Evolutionary conservation across 2,329 filamentous ascomycete genomes (phyloP), one percentile per base, ranked within the genome.

Genomic region (Colletotrichum viniferum): DNA sequence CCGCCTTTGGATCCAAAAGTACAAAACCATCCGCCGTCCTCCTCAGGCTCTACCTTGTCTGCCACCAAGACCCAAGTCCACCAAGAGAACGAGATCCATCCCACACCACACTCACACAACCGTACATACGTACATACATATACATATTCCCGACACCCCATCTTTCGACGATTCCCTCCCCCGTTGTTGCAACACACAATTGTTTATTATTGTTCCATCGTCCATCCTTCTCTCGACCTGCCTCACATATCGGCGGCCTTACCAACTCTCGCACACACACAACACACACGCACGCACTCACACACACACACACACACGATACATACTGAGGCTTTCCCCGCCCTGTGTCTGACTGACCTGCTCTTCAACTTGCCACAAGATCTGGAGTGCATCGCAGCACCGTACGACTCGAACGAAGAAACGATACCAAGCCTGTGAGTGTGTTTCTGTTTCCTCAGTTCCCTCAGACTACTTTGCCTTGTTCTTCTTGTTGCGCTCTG

Each of bases 131-230:
- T 72, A 71, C 58, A 70, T 69, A 75, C 69, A 75, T 73, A 75
- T 73, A 75, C 72, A 74, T 72, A 67, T 69, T 72, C 67, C 60
- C 71, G 66, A n/a, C 74, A 66, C 70, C 74, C 74, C 74, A 70
- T 73, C 65, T 67, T 74, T 66, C 28, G 73, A 73, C 69, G 36
- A 71, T 66, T 71, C 43, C 64, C 64, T 71, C 43, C 64, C 64
- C 61, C 64, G 30, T 71, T 55, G 56, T 71, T 72, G 67, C 76
- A 76, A 74, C 76, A 76, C 63, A 71, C 76, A 76, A 32, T 70
- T 77, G 75, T 77, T 77, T 77, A 77, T 76, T 77, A 73, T 73
- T 77, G 71, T 76, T 70, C 71, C 69, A 77, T 77, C 74, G 48
- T 73, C 73, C 60, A 34, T 73, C 64, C 52, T 64, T 30, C 36